Evolutionary conservation across 768 basidiomycete species (phyloP).

Genomic region (Phanerodontia chrysosporium): DNA sequence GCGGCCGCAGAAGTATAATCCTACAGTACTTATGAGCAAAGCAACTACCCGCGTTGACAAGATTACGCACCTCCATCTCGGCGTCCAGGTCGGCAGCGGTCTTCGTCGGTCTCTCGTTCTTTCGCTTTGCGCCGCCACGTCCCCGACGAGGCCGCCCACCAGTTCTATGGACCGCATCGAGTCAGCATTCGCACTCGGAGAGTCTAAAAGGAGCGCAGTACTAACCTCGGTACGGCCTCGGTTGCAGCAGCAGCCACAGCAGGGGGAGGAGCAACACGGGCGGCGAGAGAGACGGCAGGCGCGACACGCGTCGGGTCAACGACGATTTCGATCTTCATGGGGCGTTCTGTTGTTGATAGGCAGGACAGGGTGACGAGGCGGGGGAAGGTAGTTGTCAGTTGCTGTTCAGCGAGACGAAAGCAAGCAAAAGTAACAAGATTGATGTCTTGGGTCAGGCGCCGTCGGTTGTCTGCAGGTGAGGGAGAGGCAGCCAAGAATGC

Average conservation of each 20-base stretch:
- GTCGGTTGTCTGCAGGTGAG: neutral
- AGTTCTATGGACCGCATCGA: constrained; percentile 9
- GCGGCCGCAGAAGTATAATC: constrained; percentile 62
- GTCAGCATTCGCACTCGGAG: neutral
- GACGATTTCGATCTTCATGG: constrained; percentile 98
- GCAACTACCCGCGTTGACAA: neutral
- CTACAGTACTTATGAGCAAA: constrained; percentile 28
- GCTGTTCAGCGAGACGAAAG: constrained; percentile 24
- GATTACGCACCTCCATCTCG: constrained; percentile 86
- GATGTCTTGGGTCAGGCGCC: neutral
- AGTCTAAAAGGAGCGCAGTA: neutral
- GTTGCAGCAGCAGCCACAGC: constrained; percentile 26
- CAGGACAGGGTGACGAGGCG: constrained; percentile 26
- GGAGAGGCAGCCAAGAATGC: neutral
- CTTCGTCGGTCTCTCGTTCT: constrained; percentile 66
- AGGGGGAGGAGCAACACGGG: constrained; percentile 79
- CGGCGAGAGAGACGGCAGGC: constrained; percentile 58
- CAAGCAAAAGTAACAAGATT: constrained; percentile 19
- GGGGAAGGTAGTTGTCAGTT: constrained; percentile 37
- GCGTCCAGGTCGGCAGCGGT: constrained; percentile 90
- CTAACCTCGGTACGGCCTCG: constrained; percentile 35
- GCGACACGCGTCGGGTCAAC: constrained; percentile 79
- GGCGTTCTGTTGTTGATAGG: constrained; percentile 62
- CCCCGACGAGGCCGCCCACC: constrained; percentile 42
- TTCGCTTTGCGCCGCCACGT: constrained; percentile 27